These are phyloP conservation scores for Nitzschia putrida DNA, from an alignment of 108 stramenopile genomes.

Conservation along the genomic window DNA sequence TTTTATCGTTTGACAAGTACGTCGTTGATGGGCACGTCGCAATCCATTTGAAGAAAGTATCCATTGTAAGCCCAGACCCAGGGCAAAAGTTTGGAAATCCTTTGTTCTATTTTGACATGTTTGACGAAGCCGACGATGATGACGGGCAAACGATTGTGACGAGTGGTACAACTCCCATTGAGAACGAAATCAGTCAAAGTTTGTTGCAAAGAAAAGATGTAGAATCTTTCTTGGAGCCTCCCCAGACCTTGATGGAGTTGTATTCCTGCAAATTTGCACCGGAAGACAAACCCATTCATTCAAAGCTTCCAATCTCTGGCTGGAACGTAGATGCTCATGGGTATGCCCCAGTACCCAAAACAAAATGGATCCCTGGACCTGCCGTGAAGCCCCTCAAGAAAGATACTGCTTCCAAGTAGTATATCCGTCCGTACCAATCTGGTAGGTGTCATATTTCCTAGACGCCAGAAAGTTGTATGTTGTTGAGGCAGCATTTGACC, in stretches of 20 bases:
- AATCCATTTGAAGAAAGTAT: conserved; percentile 31
- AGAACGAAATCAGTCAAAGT: conserved; percentile 11
- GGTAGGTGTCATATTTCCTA: too few relatives aligned
- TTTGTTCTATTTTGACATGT: conserved; percentile 22
- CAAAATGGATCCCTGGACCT: conserved; percentile 33
- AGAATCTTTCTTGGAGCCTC: neutral
- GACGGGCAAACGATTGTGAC: conserved; percentile 2
- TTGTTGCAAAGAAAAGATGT: neutral
- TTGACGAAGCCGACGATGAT: conserved; percentile 17
- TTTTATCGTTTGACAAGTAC: conserved; percentile 21
- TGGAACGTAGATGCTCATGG: conserved; percentile 38
- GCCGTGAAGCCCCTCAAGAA: too few relatives aligned
- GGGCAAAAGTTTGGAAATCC: conserved; percentile 39
- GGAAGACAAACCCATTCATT: conserved; percentile 21
- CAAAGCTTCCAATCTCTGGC: conserved; percentile 29
- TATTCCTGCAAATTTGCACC: conserved; percentile 31
- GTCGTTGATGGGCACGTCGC: neutral
- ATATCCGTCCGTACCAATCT: too few relatives aligned
- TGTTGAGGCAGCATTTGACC: too few relatives aligned
- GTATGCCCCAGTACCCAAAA: conserved; percentile 19
- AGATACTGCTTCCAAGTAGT: too few relatives aligned
- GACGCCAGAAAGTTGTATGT: too few relatives aligned
- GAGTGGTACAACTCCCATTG: conserved; percentile 8
- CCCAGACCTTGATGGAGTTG: conserved; percentile 19
- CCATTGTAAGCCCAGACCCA: conserved; percentile 31